Percentiles rank a stretch among this genome's conserved stretches.
These are phyloP conservation scores for Phanerochaete carnosa DNA, from an alignment of 768 basidiomycete species.

Conservation along the genomic window DNA sequence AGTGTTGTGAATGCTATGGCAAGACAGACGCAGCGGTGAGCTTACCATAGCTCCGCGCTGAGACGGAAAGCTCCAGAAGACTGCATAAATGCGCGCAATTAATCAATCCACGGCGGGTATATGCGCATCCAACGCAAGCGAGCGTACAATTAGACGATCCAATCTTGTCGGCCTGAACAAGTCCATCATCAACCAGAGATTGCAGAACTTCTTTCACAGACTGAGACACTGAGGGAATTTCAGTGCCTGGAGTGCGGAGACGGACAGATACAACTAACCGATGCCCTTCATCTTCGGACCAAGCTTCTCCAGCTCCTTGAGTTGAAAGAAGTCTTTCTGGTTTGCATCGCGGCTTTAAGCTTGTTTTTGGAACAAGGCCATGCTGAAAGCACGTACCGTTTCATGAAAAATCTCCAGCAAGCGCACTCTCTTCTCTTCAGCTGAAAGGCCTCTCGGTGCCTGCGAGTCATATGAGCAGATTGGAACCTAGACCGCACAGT, in stretches of 20 bases:
- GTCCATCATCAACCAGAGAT: conserved; percentile 80
- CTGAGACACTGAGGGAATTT: conserved; percentile 62
- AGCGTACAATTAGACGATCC: conserved; percentile 88
- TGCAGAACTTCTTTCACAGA: conserved; percentile 91
- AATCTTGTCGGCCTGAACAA: conserved; percentile 89
- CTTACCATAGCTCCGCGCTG: conserved; percentile 75
- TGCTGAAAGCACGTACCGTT: conserved; percentile 44
- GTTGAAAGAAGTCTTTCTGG: conserved; percentile 85
- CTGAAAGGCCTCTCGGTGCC: conserved; percentile 83
- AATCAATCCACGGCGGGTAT: conserved; percentile 5
- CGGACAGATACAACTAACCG: conserved; percentile 40
- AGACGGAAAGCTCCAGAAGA: conserved; percentile 96
- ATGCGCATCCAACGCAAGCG: conserved; percentile 11
- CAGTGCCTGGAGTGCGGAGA: background rate
- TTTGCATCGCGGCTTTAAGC: background rate
- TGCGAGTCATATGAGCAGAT: conserved; percentile 17
- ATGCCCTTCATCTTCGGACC: conserved; percentile 90
- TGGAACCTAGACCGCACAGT: too few species aligned
- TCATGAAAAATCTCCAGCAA: conserved; percentile 93
- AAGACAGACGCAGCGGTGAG: background rate
- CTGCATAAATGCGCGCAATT: conserved; percentile 39
- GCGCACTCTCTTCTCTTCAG: conserved; percentile 87
- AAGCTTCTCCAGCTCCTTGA: conserved; percentile 92
- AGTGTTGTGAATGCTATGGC: background rate
- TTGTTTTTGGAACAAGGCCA: background rate